Conservation (phyloP, 1,139 yeast species). For the Magnusiomyces fungicola region DNA sequence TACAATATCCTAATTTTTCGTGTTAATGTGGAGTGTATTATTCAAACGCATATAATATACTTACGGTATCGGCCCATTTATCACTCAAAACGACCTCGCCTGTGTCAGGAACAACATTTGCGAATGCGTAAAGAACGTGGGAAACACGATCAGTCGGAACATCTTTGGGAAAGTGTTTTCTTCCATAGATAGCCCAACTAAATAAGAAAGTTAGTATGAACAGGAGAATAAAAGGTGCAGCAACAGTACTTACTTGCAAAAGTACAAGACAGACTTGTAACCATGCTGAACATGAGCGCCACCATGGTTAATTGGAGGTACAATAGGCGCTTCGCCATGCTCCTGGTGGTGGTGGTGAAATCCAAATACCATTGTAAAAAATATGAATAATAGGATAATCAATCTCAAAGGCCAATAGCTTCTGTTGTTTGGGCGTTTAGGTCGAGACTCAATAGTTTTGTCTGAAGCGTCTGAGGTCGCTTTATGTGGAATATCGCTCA, state of each 20-base stretch:
- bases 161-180: slow-evolving; percentile 58
- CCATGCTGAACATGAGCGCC: not conserved
- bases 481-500: too few species aligned
- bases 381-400: not conserved
- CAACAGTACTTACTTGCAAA: too few species aligned
- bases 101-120: slow-evolving; percentile 45
- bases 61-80: slow-evolving; percentile 61
- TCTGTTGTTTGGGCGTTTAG: too few species aligned
- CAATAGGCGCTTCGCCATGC: not conserved
- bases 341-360: slow-evolving; percentile 9
- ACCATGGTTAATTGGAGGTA: not conserved
- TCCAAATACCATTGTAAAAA: slow-evolving; percentile 10
- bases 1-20: too few species aligned
- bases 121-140: slow-evolving; percentile 73
- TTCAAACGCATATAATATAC: slow-evolving; percentile 6
- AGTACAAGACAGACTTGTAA: slow-evolving; percentile 25
- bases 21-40: slow-evolving; percentile 20
- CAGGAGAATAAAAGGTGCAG: too few species aligned
- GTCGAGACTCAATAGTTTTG: too few species aligned
- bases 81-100: slow-evolving; percentile 55
- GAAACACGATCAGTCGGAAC: slow-evolving; percentile 53
- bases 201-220: slow-evolving; percentile 32
- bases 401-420: too few species aligned
- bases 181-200: slow-evolving; percentile 73
- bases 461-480: too few species aligned